Conservation (phyloP, 2,329 filamentous ascomycete genomes). For the Neofusicoccum laricinum region DNA sequence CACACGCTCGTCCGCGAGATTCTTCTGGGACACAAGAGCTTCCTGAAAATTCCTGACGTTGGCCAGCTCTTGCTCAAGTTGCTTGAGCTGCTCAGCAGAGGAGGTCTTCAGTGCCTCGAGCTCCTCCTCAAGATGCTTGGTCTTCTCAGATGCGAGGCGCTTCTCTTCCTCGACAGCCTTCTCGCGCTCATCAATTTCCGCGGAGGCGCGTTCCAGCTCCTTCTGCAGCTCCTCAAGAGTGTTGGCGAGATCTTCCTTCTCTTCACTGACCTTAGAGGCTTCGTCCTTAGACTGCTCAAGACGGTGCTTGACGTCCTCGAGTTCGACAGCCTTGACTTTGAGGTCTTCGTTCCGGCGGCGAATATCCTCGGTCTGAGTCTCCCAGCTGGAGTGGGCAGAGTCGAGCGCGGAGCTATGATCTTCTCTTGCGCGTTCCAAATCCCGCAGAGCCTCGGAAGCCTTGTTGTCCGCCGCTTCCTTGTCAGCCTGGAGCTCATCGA, state of each 20-base stretch:
- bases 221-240: constrained; percentile 13
- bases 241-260: constrained; percentile 11
- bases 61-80: constrained; percentile 7
- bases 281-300: constrained; percentile 15
- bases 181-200: constrained; percentile 12
- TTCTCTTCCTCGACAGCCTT: constrained; percentile 13
- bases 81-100: neutral
- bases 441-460: constrained; percentile 6
- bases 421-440: neutral
- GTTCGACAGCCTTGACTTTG: constrained; percentile 16
- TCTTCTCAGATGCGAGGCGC: constrained; percentile 7
- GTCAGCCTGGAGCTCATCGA: constrained; percentile 16
- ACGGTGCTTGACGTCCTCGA: constrained; percentile 14
- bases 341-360: constrained; percentile 11
- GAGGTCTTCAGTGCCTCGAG: constrained; percentile 6
- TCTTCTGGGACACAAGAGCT: constrained; percentile 7
- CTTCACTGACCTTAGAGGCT: neutral
- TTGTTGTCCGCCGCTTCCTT: constrained; percentile 11
- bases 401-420: constrained; percentile 5
- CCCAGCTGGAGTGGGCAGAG: neutral
- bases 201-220: constrained; percentile 11
- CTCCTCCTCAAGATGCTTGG: constrained; percentile 3
- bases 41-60: constrained; percentile 4
- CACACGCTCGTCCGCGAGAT: neutral
- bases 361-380: constrained; percentile 15